Evolutionary conservation across 2,329 filamentous ascomycete genomes (phyloP), one percentile per base, ranked within the genome.

Genomic region (Diaporthe sp.): DNA sequence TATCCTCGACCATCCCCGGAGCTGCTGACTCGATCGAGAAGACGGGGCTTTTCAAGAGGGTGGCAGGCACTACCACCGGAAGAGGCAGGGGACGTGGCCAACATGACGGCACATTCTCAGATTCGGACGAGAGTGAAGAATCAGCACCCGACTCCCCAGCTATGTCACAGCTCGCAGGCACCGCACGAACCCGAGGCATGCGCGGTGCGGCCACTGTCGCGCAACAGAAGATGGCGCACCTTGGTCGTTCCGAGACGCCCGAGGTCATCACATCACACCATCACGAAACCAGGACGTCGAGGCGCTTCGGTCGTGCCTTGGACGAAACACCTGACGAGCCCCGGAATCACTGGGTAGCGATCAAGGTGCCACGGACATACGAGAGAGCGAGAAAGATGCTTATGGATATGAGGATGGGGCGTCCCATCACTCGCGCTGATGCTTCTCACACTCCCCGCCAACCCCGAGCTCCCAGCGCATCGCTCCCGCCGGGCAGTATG

Each of bases 121-220:
- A 98, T 73, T 96, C 97, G 1, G 95, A 96, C 67, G 95, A 98
- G 39, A 98, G 95, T 82, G 96, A 98, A 74, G 95, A 97, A 75
- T 98, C 95, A 0, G 92, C 90, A 1, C 92, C 94, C 25, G 96
- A 97, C 76, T 98, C 96, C n/a, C 95, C 95, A 3, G 94, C 94
- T 2, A 90, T 94, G 51, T 92, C 93, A 9, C 91, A 94, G 78
- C 86, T 95, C 61, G 88, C 91, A 67, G 95, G 95, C 61, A 98
- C 96, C 1, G 93, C 95, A 51, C 91, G 96, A 77, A 98, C 95
- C 12, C 91, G 96, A 82, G 94, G 94, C 67, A 95, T 98, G 91
- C 93, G 96, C 74, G 95, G 95, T 72, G 96, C 96, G 22, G 96
- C 96, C 22, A 93, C 92, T 37, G 94, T 93, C 58, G 96, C 96